phyloP scores from a whole-genome alignment of 805 yeast species.

The Geotrichum ghanense region DNA sequence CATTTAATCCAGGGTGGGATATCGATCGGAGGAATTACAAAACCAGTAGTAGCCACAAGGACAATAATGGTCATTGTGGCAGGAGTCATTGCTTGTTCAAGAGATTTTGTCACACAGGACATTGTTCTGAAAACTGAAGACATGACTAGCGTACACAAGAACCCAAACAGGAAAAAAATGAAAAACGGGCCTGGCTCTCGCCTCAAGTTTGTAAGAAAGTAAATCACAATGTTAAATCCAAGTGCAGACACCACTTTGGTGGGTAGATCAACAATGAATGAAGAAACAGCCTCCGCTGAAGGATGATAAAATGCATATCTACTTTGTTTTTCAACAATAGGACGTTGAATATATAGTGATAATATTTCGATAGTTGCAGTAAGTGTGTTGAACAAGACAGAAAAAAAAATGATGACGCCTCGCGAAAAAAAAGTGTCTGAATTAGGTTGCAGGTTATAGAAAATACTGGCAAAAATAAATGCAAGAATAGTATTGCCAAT shows the following conservation, averaged over 20 bases:
- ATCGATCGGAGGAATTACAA: conserved; percentile 32
- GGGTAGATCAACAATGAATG: conserved; percentile 49
- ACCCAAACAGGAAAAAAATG: conserved; percentile 33
- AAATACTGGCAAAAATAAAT: conserved; percentile 48
- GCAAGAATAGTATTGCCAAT: conserved; percentile 39
- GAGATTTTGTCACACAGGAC: conserved; percentile 28
- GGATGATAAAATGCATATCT: conserved; percentile 49
- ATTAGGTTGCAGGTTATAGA: conserved; percentile 35
- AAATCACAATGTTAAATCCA: conserved; percentile 37
- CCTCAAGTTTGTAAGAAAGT: conserved; percentile 44
- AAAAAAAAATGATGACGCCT: conserved; percentile 54
- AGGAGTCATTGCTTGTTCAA: conserved; percentile 34
- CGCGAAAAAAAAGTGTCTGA: conserved; percentile 45
- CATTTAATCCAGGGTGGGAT: conserved; percentile 43
- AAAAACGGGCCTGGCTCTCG: conserved; percentile 46
- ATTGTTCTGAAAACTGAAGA: conserved; percentile 38
- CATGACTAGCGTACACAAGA: conserved; percentile 40
- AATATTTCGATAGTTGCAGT: conserved; percentile 35
- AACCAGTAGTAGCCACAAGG: conserved; percentile 35
- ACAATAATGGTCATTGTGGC: conserved; percentile 32
- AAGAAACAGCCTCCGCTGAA: conserved; percentile 53
- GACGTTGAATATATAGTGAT: conserved; percentile 35
- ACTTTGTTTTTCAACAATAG: conserved; percentile 48
- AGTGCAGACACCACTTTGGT: conserved; percentile 33
- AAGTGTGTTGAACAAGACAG: conserved; percentile 34